phyloP scores from a whole-genome alignment of 345 rosid genomes.

The Sisymbrium irio region DNA sequence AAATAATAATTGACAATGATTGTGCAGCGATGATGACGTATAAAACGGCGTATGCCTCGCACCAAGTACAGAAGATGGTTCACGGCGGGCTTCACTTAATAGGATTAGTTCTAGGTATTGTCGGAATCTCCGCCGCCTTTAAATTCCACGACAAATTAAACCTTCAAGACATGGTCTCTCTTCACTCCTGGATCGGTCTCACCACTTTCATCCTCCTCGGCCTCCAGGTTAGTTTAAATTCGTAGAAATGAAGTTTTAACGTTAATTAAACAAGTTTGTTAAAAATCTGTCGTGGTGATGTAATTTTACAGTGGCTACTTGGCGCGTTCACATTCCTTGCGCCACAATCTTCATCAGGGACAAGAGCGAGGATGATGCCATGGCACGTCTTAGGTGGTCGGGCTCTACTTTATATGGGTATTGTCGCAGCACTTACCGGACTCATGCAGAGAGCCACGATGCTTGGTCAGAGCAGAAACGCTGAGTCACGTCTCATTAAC shows the following conservation, averaged over 20 bases:
- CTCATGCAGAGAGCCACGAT: slow-evolving; percentile 52
- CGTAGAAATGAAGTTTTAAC: background rate
- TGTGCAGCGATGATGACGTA: slow-evolving; percentile 79
- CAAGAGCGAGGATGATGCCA: slow-evolving; percentile 46
- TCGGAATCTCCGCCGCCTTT: slow-evolving; percentile 78
- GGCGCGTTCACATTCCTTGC: slow-evolving; percentile 52
- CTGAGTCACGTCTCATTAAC: slow-evolving; percentile 66
- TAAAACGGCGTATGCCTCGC: slow-evolving; percentile 44
- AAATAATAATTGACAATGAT: background rate
- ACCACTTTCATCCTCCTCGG: slow-evolving; percentile 56
- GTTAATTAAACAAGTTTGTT: background rate
- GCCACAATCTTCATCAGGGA: slow-evolving; percentile 5
- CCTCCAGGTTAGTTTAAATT: slow-evolving; percentile 51
- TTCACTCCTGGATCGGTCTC: slow-evolving; percentile 90
- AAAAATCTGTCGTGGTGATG: background rate
- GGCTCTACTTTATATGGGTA: slow-evolving; percentile 63
- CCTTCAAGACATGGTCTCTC: slow-evolving; percentile 47
- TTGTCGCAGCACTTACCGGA: slow-evolving; percentile 83
- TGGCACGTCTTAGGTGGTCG: slow-evolving; percentile 79
- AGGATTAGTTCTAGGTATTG: slow-evolving; percentile 56
- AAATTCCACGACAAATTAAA: slow-evolving; percentile 60
- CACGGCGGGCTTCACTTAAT: slow-evolving; percentile 62
- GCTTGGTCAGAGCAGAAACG: slow-evolving; percentile 9
- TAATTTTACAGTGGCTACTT: slow-evolving; percentile 55
- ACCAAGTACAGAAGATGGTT: slow-evolving; percentile 39